A percentile compares a stretch with the other conserved stretches of the same genome.
phyloP scores from a whole-genome alignment of 306 rosid genomes.

The Lupinus albus region DNA sequence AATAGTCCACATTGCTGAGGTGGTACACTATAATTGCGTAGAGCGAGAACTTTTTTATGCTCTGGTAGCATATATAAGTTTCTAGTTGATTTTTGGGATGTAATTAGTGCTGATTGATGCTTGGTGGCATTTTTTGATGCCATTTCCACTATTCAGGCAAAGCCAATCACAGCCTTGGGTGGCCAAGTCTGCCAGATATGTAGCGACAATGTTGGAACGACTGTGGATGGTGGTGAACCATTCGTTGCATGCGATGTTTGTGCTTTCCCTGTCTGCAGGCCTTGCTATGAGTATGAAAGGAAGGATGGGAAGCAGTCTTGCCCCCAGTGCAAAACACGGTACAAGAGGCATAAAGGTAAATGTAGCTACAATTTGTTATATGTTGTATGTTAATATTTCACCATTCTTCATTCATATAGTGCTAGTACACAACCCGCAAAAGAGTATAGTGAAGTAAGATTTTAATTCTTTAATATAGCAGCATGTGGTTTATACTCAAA shows the following conservation, averaged over 20 bases:
- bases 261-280: slow-evolving; percentile 88
- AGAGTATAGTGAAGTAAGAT: background rate
- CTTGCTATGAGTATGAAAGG: slow-evolving; percentile 97
- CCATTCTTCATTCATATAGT: background rate
- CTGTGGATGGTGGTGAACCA: slow-evolving; percentile 62
- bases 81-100: slow-evolving; percentile 1
- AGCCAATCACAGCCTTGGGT: slow-evolving; percentile 56
- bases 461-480: background rate
- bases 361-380: background rate
- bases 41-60: background rate
- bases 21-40: background rate
- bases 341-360: slow-evolving; percentile 88
- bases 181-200: slow-evolving; percentile 86
- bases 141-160: slow-evolving; percentile 51
- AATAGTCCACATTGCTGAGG: background rate
- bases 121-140: slow-evolving; percentile 9
- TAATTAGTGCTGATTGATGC: slow-evolving; percentile 20
- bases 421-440: background rate
- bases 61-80: background rate
- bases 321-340: slow-evolving; percentile 95
- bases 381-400: slow-evolving; percentile 6
- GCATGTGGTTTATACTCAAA: background rate
- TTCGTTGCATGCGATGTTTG: slow-evolving; percentile 80
- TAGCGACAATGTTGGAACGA: slow-evolving; percentile 82
- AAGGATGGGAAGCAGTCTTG: slow-evolving; percentile 93